Conservation (phyloP, 805 yeast genomes). For the Pichia thaimueangensis region DNA sequence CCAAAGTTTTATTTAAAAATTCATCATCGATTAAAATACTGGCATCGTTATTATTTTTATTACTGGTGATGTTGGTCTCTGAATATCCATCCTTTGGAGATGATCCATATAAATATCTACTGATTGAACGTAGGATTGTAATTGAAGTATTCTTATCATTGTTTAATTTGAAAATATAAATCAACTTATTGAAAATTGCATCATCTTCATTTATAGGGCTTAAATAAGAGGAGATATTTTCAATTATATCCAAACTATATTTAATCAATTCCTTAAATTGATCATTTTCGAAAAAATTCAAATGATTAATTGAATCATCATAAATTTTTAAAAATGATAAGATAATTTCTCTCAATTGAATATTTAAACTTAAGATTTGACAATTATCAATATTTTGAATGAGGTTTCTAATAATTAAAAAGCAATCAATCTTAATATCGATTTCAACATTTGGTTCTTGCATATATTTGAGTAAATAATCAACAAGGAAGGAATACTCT, state of each 20-base stretch:
- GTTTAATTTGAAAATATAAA: slow-evolving; percentile 42
- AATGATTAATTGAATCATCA: slow-evolving; percentile 16
- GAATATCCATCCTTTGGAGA: neutral
- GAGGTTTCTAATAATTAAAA: slow-evolving; percentile 70
- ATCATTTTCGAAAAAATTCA: slow-evolving; percentile 17
- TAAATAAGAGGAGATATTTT: slow-evolving; percentile 75
- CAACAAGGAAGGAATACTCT: slow-evolving; percentile 36
- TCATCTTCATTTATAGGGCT: slow-evolving; percentile 71
- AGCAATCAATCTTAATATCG: slow-evolving; percentile 37
- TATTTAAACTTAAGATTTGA: slow-evolving; percentile 58
- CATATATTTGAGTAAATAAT: slow-evolving; percentile 22
- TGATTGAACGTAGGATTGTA: slow-evolving; percentile 65
- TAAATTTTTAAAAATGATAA: slow-evolving; percentile 39
- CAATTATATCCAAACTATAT: slow-evolving; percentile 73
- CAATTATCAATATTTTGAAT: slow-evolving; percentile 82
- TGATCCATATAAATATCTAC: slow-evolving; percentile 69
- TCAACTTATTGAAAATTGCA: slow-evolving; percentile 52
- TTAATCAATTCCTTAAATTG: slow-evolving; percentile 52
- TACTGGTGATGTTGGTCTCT: neutral
- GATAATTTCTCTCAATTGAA: slow-evolving; percentile 31
- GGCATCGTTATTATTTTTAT: slow-evolving; percentile 30
- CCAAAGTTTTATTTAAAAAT: slow-evolving; percentile 48
- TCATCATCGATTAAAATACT: slow-evolving; percentile 41
- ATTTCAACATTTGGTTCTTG: slow-evolving; percentile 20
- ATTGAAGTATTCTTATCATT: slow-evolving; percentile 67